Evolutionary conservation across 495 filamentous ascomycete genomes (phyloP), one percentile per base, ranked within the genome.

Genomic region (Aspergillus leporis): DNA sequence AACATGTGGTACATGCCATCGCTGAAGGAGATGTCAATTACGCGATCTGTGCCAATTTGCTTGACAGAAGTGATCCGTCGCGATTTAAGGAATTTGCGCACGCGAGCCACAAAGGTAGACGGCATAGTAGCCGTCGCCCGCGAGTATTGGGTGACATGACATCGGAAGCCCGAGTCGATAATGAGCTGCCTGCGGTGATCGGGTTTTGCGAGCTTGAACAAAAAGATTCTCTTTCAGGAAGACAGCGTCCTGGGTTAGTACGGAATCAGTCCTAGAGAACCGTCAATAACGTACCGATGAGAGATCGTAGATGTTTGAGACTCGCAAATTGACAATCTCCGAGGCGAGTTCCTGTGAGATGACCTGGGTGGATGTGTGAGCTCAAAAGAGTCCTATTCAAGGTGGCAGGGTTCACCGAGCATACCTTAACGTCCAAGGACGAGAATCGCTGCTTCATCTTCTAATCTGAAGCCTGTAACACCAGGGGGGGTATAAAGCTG

Each of bases 371-470:
- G 21, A 21, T 34, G 61, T 71, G 4, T 34, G 19, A 43, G 46
- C 4, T 31, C 28, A 28, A 16, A 16, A 40, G 32, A 59, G 19
- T 41, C 41, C 14, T 28, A 8, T 12, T 7, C 5, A 14, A 23
- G 14, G 51, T 14, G 6, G 13, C 30, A 19, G 16, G 5, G 5
- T 23, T 5, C 43, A 9, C 7, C 21, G 18, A 21, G 43, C 54
- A 18, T 78, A 90, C 90, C 81, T 90, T 89, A 61, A 96, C 90
- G 71, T 96, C 93, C 50, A 96, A 75, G 3, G 92, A 96, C 14
- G 93, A 97, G 78, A 96, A 97, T 73, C 94, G 83, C 70, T 97
- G 94, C 82, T 98, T 98, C 94, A 98, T 98, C 36, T 75, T 86
- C 72, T 19, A 19, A 3, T 45, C 53, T 46, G n/a, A 55, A 45